Percentiles rank a stretch among this genome's conserved stretches.
Evolutionary conservation across 2,329 filamentous ascomycete species (phyloP).

Genomic region (Verticillium tricorpus): DNA sequence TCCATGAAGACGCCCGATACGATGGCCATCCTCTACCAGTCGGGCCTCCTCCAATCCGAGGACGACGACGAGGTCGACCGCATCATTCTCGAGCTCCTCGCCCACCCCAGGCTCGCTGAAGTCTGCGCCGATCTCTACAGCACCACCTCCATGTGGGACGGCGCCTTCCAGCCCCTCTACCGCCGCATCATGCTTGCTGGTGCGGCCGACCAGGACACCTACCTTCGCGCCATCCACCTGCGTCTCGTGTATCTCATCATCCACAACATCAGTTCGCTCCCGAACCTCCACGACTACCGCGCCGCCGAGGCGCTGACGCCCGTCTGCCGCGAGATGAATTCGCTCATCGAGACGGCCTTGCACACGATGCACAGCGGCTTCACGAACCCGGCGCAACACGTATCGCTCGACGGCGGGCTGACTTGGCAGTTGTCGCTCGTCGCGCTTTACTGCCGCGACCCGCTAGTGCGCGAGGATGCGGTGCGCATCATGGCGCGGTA

Average conservation of each 20-base stretch:
- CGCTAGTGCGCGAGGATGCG: constrained; percentile 31
- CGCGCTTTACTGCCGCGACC: constrained; percentile 35
- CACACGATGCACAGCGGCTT: constrained; percentile 13
- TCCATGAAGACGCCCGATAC: constrained; percentile 18
- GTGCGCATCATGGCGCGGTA: constrained; percentile 34
- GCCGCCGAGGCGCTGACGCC: constrained; percentile 33
- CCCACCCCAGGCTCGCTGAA: not conserved
- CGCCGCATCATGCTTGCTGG: constrained; percentile 18
- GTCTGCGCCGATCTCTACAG: not conserved
- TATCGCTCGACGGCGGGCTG: constrained; percentile 41
- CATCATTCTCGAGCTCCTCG: not conserved
- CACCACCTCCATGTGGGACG: constrained; percentile 30
- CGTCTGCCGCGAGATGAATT: constrained; percentile 36
- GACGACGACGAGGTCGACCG: constrained; percentile 10
- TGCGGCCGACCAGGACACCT: constrained; percentile 16
- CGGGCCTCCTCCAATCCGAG: not conserved
- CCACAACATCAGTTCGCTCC: constrained; percentile 28
- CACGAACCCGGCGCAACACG: constrained; percentile 22
- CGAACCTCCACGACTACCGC: constrained; percentile 30
- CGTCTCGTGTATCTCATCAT: constrained; percentile 36
- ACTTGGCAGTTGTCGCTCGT: constrained; percentile 39
- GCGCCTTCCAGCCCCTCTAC: constrained; percentile 32
- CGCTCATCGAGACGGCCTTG: constrained; percentile 31
- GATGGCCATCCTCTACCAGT: constrained; percentile 1
- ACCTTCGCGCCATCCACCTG: constrained; percentile 29